Evolutionary conservation across 768 basidiomycete species (phyloP), one percentile per base, ranked within the genome.

Genomic region (Lactarius pseudohatsudake): DNA sequence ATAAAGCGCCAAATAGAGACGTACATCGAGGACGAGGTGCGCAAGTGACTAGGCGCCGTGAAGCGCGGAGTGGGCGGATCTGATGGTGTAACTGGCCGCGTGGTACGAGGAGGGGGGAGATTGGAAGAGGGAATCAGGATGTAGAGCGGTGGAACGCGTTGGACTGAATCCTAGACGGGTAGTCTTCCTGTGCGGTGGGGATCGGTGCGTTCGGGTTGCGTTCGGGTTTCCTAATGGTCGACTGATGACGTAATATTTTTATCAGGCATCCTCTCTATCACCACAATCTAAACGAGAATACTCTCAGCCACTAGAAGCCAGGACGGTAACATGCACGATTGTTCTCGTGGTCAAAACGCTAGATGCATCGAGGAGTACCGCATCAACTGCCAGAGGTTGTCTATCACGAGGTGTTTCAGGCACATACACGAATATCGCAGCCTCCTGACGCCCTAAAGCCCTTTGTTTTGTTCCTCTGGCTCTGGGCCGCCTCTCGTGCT

Each of bases 1-100:
- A 1, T 77, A 80, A 73, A 75, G 61, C 85, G 85, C 84, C 70
- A 84, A 41, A 73, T 76, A 26, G 82, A 80, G 20, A 79, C 82
- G 9, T 75, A 77, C 72, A n/a, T 18, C 26, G 22, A 36, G 10
- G 83, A 80, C 2, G 85, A 85, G 75, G 78, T 74, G 32, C 7
- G 7, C 43, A 43, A 20, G 43, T 43, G 7, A 1, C 36, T 11
- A 38, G 36, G 36, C 36, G 2, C 18, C 41, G 7, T 18, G 41
- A 18, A 20, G 43, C 43, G 20, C 6, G 2, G 43, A 38, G 11
- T 11, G 43, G 84, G 79, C 78, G 1, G 76, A 78, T 30, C 64
- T 85, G 63, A 81, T 86, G 81, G 50, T 67, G 40, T 75, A 9
- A 7, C 11, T 11, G 11, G 36, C 36, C 11, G 11, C 36, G 36